Conservation (phyloP, 2,329 filamentous ascomycete species). For the Monosporascus sp. region DNA sequence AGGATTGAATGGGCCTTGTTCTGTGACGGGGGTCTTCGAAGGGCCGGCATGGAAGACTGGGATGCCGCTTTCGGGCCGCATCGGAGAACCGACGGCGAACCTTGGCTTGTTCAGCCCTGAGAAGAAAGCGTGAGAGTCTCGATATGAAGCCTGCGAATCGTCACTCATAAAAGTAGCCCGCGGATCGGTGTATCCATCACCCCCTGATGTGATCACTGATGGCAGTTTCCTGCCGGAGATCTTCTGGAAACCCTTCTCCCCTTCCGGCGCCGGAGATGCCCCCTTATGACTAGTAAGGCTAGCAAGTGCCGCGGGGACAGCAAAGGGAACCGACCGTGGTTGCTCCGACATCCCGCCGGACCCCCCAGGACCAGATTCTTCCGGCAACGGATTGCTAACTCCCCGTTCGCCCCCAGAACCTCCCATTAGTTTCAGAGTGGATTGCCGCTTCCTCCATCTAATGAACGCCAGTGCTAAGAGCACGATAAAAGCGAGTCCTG, state of each 20-base stretch:
- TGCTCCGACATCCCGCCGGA: conserved; percentile 39
- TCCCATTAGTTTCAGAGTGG: conserved; percentile 37
- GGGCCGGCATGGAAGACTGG: conserved; percentile 62
- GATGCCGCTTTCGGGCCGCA: conserved; percentile 56
- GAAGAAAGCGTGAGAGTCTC: conserved; percentile 44
- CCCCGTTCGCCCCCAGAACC: conserved; percentile 32
- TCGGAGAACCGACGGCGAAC: conserved; percentile 51
- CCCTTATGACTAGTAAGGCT: conserved; percentile 37
- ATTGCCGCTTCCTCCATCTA: conserved; percentile 49
- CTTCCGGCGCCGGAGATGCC: conserved; percentile 28
- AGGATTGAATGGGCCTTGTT: conserved; percentile 44
- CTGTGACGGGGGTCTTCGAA: conserved; percentile 55
- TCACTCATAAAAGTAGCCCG: conserved; percentile 40
- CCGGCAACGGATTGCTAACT: conserved; percentile 26
- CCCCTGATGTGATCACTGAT: conserved; percentile 56
- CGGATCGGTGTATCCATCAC: conserved; percentile 56
- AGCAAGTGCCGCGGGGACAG: conserved; percentile 45
- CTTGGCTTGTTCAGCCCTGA: conserved; percentile 25
- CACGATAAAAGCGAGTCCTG: conserved; percentile 52
- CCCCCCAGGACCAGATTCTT: conserved; percentile 21
- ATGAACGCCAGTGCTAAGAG: conserved; percentile 49
- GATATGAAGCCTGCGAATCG: conserved; percentile 44
- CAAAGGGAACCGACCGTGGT: conserved; percentile 35
- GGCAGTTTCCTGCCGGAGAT: conserved; percentile 61
- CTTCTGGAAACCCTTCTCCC: conserved; percentile 58